Conservation (phyloP, 2,329 filamentous ascomycete species). For the Aspergillus flavus region DNA sequence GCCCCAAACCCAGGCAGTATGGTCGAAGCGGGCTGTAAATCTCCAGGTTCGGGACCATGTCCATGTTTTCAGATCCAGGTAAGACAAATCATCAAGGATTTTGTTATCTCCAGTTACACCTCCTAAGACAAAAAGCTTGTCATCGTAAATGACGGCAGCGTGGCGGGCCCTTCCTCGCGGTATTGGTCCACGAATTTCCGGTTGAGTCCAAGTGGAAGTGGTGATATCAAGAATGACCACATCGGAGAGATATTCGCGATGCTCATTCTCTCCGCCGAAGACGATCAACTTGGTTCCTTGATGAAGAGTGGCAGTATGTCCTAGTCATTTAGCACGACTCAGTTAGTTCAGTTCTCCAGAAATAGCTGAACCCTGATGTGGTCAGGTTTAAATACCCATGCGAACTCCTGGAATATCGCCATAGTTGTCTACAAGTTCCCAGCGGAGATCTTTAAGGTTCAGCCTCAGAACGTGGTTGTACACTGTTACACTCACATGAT, state of each 20-base stretch:
- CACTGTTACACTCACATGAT: constrained; percentile 50
- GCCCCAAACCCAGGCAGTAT: constrained; percentile 90
- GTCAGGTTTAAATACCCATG: constrained; percentile 69
- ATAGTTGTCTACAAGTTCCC: constrained; percentile 97
- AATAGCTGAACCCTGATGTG: constrained; percentile 13
- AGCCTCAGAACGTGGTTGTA: constrained; percentile 96
- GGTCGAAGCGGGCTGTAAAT: constrained; percentile 92
- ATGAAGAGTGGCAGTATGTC: constrained; percentile 92
- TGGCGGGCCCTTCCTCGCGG: constrained; percentile 91
- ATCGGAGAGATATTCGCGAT: constrained; percentile 91
- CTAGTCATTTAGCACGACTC: constrained; percentile 47
- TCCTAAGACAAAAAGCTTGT: constrained; percentile 93
- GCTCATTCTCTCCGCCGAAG: constrained; percentile 97
- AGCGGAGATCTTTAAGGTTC: constrained; percentile 84
- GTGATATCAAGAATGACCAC: constrained; percentile 95
- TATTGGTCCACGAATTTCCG: constrained; percentile 78
- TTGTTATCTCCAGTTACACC: constrained; percentile 94
- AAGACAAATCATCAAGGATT: constrained; percentile 94
- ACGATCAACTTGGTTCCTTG: constrained; percentile 94
- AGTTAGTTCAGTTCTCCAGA: constrained; percentile 2
- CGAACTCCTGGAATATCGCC: constrained; percentile 95
- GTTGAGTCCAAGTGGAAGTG: constrained; percentile 93
- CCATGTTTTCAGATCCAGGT: constrained; percentile 93
- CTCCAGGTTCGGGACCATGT: constrained; percentile 97
- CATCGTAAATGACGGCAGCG: constrained; percentile 90